Evolutionary conservation across 257 asterid genomes (phyloP), one percentile per base, ranked within the genome.

Genomic region (Perilla frutescens): DNA sequence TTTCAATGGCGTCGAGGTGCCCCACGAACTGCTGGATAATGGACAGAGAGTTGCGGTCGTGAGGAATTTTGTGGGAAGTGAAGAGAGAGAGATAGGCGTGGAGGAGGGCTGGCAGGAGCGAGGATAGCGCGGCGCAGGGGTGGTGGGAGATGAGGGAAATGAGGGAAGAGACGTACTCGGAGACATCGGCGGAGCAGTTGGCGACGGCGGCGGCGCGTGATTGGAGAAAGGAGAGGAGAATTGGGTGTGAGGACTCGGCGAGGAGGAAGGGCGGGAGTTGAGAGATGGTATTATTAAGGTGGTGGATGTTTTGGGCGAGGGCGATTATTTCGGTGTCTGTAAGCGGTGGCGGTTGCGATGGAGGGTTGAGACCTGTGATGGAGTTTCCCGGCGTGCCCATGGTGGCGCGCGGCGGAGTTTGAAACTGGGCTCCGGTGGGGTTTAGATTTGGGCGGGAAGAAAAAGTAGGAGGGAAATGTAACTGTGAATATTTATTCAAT

Each of bases 261-360:
- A 87, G 91, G 68, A 88, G 89, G 76, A 85, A 84, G 14, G 89
- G 82, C 7, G 93, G 96, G 50, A 84, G 87, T 14, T 82, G 84
- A 68, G 86, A 75, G 73, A 66, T 48, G 58, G 66, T 48, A 78
- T 76, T 48, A 78, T 76, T 53, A 62, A 60, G 77, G 51, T 71
- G 66, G 47, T 77, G 82, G 43, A 71, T 81, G 36, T 75, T 62
- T 54, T 82, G 83, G 11, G 97, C 94, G 72, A 89, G 81, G 32
- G 85, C 81, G 75, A 89, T 76, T 60, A 87, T 87, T 48, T 91
- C 97, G 20, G 39, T 5, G 79, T 84, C 97, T 4, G 89, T 83
- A 36, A 89, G 76, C 26, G 81, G 83, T 1, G 81, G 70, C 68
- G 74, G 58, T 12, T 80, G 76, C 13, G 83, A 36, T 5, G 84